These are phyloP conservation scores for Verticillium longisporum DNA, from an alignment of 2,329 filamentous ascomycete species.

Conservation along the genomic window DNA sequence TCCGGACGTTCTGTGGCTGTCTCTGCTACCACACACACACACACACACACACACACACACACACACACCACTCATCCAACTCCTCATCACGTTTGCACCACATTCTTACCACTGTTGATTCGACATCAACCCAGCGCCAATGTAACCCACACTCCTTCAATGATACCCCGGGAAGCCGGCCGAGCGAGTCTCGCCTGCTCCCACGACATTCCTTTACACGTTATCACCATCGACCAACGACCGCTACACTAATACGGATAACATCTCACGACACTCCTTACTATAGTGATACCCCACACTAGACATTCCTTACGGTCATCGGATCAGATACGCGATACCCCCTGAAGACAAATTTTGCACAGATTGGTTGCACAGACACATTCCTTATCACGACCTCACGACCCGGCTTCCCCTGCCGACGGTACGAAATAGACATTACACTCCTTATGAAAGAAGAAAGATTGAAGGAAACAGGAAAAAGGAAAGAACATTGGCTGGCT, in stretches of 20 bases:
- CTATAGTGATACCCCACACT: conserved; percentile 7
- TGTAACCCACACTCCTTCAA: conserved; percentile 24
- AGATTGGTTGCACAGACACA: not conserved
- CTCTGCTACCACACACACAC: no score
- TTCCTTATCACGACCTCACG: conserved; percentile 21
- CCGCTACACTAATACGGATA: conserved; percentile 10
- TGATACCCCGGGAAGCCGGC: conserved; percentile 8
- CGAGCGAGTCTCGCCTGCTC: not conserved
- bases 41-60: no score
- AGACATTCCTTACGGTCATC: conserved; percentile 28
- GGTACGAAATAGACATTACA: conserved; percentile 28
- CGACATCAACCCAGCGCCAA: conserved; percentile 20
- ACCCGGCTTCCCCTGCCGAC: not conserved
- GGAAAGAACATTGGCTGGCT: conserved; percentile 5
- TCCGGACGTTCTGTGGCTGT: conserved; percentile 10
- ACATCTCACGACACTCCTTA: conserved; percentile 17
- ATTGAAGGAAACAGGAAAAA: not conserved
- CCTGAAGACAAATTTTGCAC: not conserved
- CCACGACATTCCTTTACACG: conserved; percentile 21
- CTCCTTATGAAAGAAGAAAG: conserved; percentile 29
- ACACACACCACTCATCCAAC: conserved; percentile 17
- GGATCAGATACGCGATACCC: not conserved
- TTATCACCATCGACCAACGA: conserved; percentile 6
- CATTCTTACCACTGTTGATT: conserved; percentile 19
- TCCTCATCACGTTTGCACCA: conserved; percentile 12